Evolutionary conservation across 495 filamentous ascomycete species (phyloP).

Genomic region (Lophiotrema nucula): DNA sequence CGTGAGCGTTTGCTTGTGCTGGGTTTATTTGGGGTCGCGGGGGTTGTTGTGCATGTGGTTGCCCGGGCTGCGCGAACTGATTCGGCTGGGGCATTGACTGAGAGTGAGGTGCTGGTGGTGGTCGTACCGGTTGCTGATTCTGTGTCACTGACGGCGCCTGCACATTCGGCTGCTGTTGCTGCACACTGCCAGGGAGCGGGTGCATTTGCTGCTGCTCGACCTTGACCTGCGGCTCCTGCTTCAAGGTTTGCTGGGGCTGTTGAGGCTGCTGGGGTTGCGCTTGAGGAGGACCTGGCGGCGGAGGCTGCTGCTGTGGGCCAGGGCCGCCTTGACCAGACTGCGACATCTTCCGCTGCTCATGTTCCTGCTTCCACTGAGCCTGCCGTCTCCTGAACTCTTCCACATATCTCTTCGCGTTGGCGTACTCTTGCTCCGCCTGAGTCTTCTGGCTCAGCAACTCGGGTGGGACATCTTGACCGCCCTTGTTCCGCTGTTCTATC

Average conservation of each 20-base stretch:
- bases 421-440: constrained; percentile 19
- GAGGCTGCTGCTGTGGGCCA: constrained; percentile 4
- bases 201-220: background rate
- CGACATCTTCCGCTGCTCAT: constrained; percentile 20
- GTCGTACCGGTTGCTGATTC: constrained; percentile 8
- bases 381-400: constrained; percentile 32
- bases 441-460: constrained; percentile 20
- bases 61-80: constrained; percentile 9
- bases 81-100: constrained; percentile 10
- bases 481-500: constrained; percentile 21
- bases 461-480: constrained; percentile 20
- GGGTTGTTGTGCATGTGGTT: constrained; percentile 25
- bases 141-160: background rate
- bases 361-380: constrained; percentile 10
- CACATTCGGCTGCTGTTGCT: constrained; percentile 5
- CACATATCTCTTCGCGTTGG: constrained; percentile 15
- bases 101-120: constrained; percentile 16
- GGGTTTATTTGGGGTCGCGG: constrained; percentile 35
- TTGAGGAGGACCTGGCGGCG: constrained; percentile 1
- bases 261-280: constrained; percentile 7
- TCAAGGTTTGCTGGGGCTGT: constrained; percentile 2
- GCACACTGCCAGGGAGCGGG: background rate
- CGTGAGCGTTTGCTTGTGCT: constrained; percentile 25
- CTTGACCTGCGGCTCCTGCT: background rate
- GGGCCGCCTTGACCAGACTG: constrained; percentile 23